phyloP scores from a whole-genome alignment of 2,329 filamentous ascomycete species.

The Diplodia intermedia region DNA sequence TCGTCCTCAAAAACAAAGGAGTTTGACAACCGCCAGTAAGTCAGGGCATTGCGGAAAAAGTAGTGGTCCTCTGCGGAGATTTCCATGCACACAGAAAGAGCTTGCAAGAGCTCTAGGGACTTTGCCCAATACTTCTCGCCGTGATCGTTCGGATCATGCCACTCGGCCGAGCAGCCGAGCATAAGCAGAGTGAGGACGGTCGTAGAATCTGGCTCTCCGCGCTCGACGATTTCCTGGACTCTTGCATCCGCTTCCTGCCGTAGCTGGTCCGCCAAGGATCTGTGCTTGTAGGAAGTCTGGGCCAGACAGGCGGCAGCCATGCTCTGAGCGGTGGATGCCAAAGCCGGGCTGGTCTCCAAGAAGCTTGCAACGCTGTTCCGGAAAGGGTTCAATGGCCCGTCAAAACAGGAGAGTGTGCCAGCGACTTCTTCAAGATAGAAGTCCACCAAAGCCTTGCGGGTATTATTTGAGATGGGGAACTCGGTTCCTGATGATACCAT shows the following conservation, averaged over 20 bases:
- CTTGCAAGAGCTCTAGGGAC: neutral
- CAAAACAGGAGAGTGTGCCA: neutral
- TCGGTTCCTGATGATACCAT: neutral
- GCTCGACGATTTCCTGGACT: neutral
- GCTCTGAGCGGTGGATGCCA: neutral
- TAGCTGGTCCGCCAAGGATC: neutral
- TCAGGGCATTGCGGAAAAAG: neutral
- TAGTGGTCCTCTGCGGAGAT: neutral
- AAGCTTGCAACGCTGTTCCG: neutral
- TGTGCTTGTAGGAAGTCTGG: neutral
- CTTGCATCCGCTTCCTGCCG: neutral
- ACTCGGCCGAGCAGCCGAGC: neutral
- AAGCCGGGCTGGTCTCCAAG: neutral
- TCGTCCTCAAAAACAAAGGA: neutral
- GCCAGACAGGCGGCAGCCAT: neutral
- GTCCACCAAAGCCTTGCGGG: neutral
- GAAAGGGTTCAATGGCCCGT: neutral
- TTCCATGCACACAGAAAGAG: neutral
- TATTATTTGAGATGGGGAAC: neutral
- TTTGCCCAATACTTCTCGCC: neutral
- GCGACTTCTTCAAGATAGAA: neutral
- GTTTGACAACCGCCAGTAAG: neutral
- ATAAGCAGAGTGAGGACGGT: neutral
- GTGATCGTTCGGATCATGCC: neutral
- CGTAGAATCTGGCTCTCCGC: neutral